Evolutionary conservation across 176 grass and related monocot genomes (phyloP).

Genomic region (Bromus sterilis): DNA sequence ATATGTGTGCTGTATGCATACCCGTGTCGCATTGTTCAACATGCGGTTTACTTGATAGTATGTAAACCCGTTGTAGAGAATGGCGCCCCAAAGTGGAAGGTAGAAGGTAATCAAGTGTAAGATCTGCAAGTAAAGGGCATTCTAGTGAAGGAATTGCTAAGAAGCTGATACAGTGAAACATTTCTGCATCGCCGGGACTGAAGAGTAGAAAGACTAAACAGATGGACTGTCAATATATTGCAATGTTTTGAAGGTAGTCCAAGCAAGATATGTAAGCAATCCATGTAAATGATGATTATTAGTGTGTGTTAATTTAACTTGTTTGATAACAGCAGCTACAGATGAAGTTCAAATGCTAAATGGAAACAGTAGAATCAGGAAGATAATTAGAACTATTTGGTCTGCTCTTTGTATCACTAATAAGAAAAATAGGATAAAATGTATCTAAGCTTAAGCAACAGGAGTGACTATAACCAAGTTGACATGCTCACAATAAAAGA

Average conservation of each 20-base stretch:
- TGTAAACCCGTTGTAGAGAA: slow-evolving; percentile 95
- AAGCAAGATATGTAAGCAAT: slow-evolving; percentile 1
- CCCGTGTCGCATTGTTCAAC: slow-evolving; percentile 88
- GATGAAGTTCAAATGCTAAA: background rate
- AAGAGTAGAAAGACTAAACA: background rate
- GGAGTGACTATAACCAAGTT: background rate
- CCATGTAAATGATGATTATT: background rate
- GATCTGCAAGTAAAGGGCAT: slow-evolving; percentile 41
- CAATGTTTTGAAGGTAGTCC: background rate
- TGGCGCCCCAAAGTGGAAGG: slow-evolving; percentile 88
- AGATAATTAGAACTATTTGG: background rate
- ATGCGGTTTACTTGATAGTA: slow-evolving; percentile 95
- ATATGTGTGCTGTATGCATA: slow-evolving; percentile 11
- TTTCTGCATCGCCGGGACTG: background rate
- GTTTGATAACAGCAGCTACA: background rate
- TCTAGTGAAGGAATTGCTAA: background rate
- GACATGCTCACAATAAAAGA: background rate
- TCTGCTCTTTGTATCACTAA: background rate
- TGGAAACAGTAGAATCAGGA: background rate
- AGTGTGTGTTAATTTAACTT: background rate
- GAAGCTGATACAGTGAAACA: background rate
- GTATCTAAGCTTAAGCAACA: background rate
- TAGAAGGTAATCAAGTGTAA: slow-evolving; percentile 90
- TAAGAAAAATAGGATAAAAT: background rate
- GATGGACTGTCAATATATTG: background rate